Evolutionary conservation across 2,329 filamentous ascomycete genomes (phyloP).

Genomic region (Exutisphaerella laricina): DNA sequence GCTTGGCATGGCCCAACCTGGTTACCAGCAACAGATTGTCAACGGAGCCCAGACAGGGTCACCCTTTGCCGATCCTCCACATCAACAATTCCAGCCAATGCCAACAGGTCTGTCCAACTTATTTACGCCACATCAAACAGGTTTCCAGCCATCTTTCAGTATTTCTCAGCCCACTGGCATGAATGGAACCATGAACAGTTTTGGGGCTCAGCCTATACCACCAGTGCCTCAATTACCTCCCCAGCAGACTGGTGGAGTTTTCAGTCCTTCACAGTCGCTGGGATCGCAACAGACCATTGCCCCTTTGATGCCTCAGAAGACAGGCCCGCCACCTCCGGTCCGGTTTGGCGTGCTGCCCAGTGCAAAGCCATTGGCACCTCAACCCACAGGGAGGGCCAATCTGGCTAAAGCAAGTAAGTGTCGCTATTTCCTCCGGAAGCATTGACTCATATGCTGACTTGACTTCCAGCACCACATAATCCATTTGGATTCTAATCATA

Average conservation of each 20-base stretch:
- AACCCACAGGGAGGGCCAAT: conserved; percentile 88
- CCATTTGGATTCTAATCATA: conserved; percentile 58
- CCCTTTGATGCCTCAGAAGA: conserved; percentile 70
- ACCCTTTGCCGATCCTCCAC: conserved; percentile 53
- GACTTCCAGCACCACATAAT: conserved; percentile 56
- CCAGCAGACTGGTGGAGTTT: conserved; percentile 46
- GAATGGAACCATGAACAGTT: conserved; percentile 46
- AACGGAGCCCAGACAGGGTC: conserved; percentile 42
- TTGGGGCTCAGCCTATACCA: conserved; percentile 40
- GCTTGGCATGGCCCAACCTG: conserved; percentile 26
- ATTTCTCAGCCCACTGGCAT: conserved; percentile 36
- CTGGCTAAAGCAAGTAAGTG: conserved; percentile 92
- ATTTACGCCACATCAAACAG: conserved; percentile 45
- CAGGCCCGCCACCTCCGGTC: conserved; percentile 78
- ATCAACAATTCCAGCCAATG: conserved; percentile 36
- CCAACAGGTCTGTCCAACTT: conserved; percentile 34
- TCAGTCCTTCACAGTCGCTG: conserved; percentile 29
- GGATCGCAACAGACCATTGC: conserved; percentile 38
- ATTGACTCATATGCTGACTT: conserved; percentile 4
- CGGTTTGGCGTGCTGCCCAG: conserved; percentile 74
- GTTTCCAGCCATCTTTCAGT: conserved; percentile 43
- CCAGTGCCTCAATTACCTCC: conserved; percentile 52
- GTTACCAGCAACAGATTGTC: conserved; percentile 49
- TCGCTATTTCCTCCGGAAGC: conserved; percentile 8
- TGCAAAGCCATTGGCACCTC: conserved; percentile 71